Conservation (phyloP, 2,329 filamentous ascomycete genomes). For the Alternaria alternata region DNA sequence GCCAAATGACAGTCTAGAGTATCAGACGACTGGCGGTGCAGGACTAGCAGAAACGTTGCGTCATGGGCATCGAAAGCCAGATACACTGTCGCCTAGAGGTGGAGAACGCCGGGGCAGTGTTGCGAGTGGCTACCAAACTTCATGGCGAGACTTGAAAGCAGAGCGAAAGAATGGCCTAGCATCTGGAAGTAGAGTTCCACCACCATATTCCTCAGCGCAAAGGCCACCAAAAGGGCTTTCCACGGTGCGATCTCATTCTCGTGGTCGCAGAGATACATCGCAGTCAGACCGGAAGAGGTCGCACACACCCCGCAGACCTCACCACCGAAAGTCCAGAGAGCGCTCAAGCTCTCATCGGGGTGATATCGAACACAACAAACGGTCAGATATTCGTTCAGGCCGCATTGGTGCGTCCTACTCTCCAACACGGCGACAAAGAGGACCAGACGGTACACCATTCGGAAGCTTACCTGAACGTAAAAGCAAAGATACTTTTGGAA, state of each 20-base stretch:
- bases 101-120: not conserved
- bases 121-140: conserved; percentile 4
- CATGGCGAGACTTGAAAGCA: not conserved
- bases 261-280: not conserved
- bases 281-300: not conserved
- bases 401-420: not conserved
- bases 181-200: not conserved
- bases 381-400: not conserved
- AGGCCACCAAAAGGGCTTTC: not conserved
- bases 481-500: conserved; percentile 24
- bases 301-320: not conserved
- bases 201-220: not conserved
- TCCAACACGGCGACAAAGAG: conserved; percentile 8
- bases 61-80: not conserved
- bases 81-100: not conserved
- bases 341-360: not conserved
- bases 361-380: not conserved
- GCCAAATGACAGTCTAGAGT: not conserved
- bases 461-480: conserved; percentile 28
- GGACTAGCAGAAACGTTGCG: conserved; percentile 3
- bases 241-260: not conserved
- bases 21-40: conserved; percentile 16
- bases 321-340: not conserved
- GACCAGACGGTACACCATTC: conserved; percentile 27
- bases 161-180: not conserved